Base-by-base conservation (phyloP, 2,329 filamentous ascomycete species). In the Penicillium decumbens region DNA sequence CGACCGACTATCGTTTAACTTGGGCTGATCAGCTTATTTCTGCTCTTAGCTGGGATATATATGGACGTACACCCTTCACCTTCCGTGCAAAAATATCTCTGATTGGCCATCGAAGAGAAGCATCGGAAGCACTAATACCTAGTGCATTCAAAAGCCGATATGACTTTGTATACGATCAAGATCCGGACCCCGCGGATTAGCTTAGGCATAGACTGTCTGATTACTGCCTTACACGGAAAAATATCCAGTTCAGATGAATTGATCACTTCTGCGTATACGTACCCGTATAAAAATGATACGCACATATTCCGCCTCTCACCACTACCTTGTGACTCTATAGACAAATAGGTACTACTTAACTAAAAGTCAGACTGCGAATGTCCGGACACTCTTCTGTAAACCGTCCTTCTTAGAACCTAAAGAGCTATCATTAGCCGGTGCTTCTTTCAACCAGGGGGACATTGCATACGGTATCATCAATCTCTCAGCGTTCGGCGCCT, bases 391-490 rank as follows among this genome's bases (percentile, higher is more conserved):
- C 9, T 23, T 6, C 9, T 41, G 6, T 6, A 8, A 9, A 18
- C 5, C 32, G 8, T 18, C 6, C 6, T 20, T 6, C 1, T 27
- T 40, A 43, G 15, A 46, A 41, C 0, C 37, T 47, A n/a, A 12
- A 8, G 4, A 15, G 4, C 1, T 15, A 25, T 13, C 24, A 15
- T 47, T 41, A 41, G 38, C 5, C 5, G n/a, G 20, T 8, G 23
- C 5, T 23, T 5, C 6, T 13, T 20, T 41, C 4, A 32, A 5
- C 1, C 3, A 12, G 4, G 35, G 7, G 2, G 18, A 10, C 20
- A 28, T 45, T 32, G 27, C 47, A 33, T 47, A 53, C 55, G 40
- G 48, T 41, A 55, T 39, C 43, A 49, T 51, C 25, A 45, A 20
- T 12, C 35, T 45, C 27, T 35, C 44, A 2, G 37, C 44, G 1